Evolutionary conservation across 1,284 basidiomycete genomes (phyloP).

Genomic region (Golubevia sp.): DNA sequence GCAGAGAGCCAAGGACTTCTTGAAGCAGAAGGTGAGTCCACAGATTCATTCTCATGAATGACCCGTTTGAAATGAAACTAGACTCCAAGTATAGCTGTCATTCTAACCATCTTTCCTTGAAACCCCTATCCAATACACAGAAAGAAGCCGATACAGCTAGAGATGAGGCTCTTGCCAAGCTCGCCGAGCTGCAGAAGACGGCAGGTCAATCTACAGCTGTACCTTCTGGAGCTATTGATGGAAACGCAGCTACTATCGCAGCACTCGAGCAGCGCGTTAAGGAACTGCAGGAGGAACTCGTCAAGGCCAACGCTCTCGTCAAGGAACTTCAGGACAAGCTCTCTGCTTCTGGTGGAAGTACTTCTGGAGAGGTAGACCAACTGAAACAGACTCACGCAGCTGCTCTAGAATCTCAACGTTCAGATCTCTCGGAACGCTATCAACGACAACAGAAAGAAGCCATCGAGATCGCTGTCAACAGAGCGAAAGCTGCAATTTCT

Average conservation of each 20-base stretch:
- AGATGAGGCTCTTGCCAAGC: conserved; percentile 25
- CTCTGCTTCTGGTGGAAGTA: conserved; percentile 6
- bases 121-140: conserved; percentile 23
- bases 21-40: conserved; percentile 1
- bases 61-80: conserved; percentile 6
- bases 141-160: conserved; percentile 38
- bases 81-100: conserved; percentile 19
- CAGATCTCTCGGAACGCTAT: conserved; percentile 23
- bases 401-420: conserved; percentile 21
- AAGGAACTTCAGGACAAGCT: conserved; percentile 29
- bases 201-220: neutral
- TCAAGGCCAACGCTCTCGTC: conserved; percentile 24
- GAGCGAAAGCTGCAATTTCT: conserved; percentile 2
- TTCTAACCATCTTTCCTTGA: conserved; percentile 15
- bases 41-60: neutral
- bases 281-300: conserved; percentile 42
- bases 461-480: conserved; percentile 14
- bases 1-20: conserved; percentile 30
- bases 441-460: conserved; percentile 13
- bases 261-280: conserved; percentile 24
- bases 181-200: conserved; percentile 8
- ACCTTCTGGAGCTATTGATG: conserved; percentile 13
- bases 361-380: conserved; percentile 13
- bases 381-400: conserved; percentile 26
- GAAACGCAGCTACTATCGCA: neutral